Conservation (phyloP, 345 rosid species). For the Pistacia vera region DNA sequence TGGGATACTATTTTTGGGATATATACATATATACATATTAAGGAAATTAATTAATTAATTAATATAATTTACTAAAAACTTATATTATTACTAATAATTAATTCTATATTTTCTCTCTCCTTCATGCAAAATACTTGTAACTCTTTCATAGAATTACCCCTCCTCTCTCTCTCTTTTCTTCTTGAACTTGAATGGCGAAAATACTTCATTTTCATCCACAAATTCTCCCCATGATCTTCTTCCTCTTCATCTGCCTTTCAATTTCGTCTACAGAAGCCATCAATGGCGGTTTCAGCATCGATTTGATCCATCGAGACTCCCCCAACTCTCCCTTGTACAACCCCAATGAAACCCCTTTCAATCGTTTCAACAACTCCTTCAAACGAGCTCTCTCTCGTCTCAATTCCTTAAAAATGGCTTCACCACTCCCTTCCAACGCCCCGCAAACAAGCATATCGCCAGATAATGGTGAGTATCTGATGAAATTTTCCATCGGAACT, state of each 20-base stretch:
- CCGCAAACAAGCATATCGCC: background rate
- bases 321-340: slow-evolving; percentile 28
- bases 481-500: slow-evolving; percentile 36
- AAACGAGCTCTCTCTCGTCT: slow-evolving; percentile 10
- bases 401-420: background rate
- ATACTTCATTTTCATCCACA: background rate
- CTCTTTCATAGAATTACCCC: no score
- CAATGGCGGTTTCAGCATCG: slow-evolving; percentile 18
- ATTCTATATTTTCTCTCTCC: no score
- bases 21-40: no score
- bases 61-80: no score
- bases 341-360: slow-evolving; percentile 16
- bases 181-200: background rate
- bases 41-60: no score
- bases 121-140: no score
- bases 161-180: background rate
- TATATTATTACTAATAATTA: no score
- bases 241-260: background rate
- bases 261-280: slow-evolving; percentile 3
- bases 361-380: slow-evolving; percentile 17
- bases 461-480: slow-evolving; percentile 20
- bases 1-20: no score
- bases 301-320: slow-evolving; percentile 38
- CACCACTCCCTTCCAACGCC: background rate
- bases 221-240: background rate